A percentile compares a stretch with the other conserved stretches of the same genome.
Evolutionary conservation across 768 basidiomycete species (phyloP).

Genomic region (Boletus coccyginus): DNA sequence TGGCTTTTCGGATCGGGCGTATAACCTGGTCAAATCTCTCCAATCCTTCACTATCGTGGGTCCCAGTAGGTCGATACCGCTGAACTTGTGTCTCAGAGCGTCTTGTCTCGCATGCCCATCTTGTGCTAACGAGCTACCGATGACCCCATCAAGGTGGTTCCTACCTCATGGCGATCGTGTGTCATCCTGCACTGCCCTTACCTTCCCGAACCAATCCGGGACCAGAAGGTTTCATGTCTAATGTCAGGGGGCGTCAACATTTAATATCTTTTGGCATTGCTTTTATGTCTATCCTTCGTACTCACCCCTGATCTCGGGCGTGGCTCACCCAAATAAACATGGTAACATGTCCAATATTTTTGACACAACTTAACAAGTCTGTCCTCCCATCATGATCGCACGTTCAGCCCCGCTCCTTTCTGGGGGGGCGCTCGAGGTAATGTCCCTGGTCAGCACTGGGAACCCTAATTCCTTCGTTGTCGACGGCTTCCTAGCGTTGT

Average conservation of each 20-base stretch:
- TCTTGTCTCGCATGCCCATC: neutral
- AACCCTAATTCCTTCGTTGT: neutral
- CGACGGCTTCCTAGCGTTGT: neutral
- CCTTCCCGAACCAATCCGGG: too few species aligned
- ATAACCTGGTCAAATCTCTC: neutral
- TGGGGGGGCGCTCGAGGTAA: neutral
- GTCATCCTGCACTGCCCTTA: neutral
- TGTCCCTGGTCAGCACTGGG: neutral
- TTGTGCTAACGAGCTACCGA: neutral
- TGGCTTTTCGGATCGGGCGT: neutral
- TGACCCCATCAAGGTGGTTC: neutral
- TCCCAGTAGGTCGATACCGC: neutral
- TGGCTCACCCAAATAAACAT: neutral
- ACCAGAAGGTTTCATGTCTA: too few species aligned
- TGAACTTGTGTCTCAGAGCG: neutral
- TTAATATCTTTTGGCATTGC: too few species aligned
- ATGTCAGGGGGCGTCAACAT: too few species aligned
- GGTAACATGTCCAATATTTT: neutral
- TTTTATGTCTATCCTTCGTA: too few species aligned
- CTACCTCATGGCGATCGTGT: neutral
- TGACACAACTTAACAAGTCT: neutral
- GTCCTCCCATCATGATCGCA: neutral
- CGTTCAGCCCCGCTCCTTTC: neutral
- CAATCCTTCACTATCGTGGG: neutral
- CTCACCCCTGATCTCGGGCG: neutral